Evolutionary conservation across 78 protist species (phyloP).

Genomic region (Guillardia theta): DNA sequence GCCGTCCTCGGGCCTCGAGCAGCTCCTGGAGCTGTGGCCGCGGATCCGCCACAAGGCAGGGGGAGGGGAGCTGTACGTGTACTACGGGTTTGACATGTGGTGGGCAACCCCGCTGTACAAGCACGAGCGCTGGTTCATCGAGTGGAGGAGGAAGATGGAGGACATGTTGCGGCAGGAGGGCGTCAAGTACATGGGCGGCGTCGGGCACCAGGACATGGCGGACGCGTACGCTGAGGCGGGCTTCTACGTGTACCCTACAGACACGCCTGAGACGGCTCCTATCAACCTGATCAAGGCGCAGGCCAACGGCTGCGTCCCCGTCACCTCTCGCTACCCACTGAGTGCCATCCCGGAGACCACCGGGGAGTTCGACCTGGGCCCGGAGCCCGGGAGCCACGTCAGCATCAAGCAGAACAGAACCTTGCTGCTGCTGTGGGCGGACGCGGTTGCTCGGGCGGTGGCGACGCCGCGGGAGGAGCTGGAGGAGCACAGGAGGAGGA

Average conservation of each 20-base stretch:
- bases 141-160: background rate
- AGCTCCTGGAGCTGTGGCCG: background rate
- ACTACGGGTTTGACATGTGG: slow-evolving; percentile 25
- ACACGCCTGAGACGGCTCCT: slow-evolving; percentile 23
- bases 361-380: slow-evolving; percentile 7
- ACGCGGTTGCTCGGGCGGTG: background rate
- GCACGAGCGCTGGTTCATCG: background rate
- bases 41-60: background rate
- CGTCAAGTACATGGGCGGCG: background rate
- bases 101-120: slow-evolving; percentile 25
- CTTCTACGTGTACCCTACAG: slow-evolving; percentile 17
- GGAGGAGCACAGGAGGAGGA: background rate
- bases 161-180: background rate
- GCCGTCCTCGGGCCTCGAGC: slow-evolving; percentile 38
- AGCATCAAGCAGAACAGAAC: background rate
- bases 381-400: too few species aligned
- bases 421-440: background rate
- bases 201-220: background rate
- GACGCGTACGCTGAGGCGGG: slow-evolving; percentile 11
- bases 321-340: background rate
- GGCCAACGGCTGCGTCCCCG: slow-evolving; percentile 39
- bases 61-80: slow-evolving; percentile 8
- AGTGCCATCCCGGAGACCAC: slow-evolving; percentile 19
- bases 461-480: background rate
- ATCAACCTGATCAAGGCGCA: slow-evolving; percentile 23